These are phyloP conservation scores for Marchantia polymorpha DNA, from an alignment of 225 moss, liverwort and hornwort genomes.

Conservation along the genomic window DNA sequence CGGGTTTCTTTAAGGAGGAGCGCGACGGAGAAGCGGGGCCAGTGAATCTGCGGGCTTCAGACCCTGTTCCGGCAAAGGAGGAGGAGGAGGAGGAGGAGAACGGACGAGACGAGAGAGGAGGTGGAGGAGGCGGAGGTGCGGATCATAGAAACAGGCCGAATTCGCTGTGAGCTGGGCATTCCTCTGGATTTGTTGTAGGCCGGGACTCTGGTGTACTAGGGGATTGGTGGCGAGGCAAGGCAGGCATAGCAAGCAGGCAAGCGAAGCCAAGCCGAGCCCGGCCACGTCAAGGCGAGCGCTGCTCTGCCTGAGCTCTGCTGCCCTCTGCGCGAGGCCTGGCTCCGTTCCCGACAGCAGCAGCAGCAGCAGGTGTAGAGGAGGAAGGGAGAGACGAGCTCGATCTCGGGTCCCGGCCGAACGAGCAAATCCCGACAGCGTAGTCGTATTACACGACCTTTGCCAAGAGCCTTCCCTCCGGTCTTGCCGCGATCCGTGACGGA, in stretches of 20 bases:
- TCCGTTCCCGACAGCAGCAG: not conserved
- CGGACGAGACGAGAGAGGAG: not conserved
- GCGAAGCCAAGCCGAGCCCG: not conserved
- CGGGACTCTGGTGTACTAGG: no score
- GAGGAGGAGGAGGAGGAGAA: not conserved
- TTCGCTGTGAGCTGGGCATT: not conserved
- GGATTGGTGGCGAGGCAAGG: not conserved
- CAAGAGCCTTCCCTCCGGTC: slow-evolving; percentile 3
- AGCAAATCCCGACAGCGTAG: not conserved
- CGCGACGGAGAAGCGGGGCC: not conserved
- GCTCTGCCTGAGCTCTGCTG: no score
- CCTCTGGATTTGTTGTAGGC: not conserved
- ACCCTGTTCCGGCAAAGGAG: not conserved
- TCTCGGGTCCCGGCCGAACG: not conserved
- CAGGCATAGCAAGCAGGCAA: not conserved
- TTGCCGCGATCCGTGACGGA: slow-evolving; percentile 9
- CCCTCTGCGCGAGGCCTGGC: not conserved
- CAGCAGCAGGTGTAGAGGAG: not conserved
- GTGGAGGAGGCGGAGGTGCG: not conserved
- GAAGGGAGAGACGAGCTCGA: not conserved
- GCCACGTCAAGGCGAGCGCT: not conserved
- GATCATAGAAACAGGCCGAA: not conserved
- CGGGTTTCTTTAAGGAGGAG: not conserved
- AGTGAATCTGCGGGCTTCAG: no score
- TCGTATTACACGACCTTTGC: not conserved